phyloP scores from a whole-genome alignment of 768 basidiomycete species.

The Podaxis pistillaris region DNA sequence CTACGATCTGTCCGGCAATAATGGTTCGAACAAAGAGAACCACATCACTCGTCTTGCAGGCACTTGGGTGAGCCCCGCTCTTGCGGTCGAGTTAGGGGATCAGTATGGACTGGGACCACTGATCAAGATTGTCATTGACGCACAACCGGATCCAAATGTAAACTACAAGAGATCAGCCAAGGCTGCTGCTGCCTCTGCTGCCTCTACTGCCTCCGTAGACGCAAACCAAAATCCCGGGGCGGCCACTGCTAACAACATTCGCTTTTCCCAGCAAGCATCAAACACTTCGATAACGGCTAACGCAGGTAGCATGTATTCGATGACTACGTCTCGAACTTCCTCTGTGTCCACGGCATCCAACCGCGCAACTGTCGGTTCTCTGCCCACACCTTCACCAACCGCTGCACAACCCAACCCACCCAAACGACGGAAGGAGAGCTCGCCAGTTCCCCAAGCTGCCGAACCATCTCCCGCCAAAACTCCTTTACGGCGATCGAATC shows the following conservation, averaged over 20 bases:
- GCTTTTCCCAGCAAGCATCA: conserved; percentile 11
- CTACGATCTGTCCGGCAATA: conserved; percentile 76
- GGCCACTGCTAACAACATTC: conserved; percentile 22
- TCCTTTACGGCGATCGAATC: conserved; percentile 18
- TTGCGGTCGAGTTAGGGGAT: conserved; percentile 68
- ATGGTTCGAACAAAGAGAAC: conserved; percentile 62
- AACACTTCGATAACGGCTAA: conserved; percentile 4
- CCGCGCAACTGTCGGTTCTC: conserved; percentile 27
- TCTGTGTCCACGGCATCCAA: conserved; percentile 4
- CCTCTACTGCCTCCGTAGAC: conserved; percentile 27
- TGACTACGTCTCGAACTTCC: conserved; percentile 1
- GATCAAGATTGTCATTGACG: conserved; percentile 64
- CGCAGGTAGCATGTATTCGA: neutral
- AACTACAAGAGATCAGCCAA: conserved; percentile 75
- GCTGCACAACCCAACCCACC: conserved; percentile 40
- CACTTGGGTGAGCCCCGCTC: conserved; percentile 72
- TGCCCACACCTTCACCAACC: conserved; percentile 43
- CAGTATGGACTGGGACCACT: conserved; percentile 62
- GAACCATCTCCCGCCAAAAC: conserved; percentile 12
- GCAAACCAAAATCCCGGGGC: conserved; percentile 29
- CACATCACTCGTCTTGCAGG: conserved; percentile 79
- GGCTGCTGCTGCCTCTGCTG: conserved; percentile 28
- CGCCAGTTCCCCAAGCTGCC: conserved; percentile 34
- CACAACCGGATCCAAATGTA: conserved; percentile 72
- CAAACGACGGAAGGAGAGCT: conserved; percentile 68